Conservation (phyloP, 352 stramenopile species). For the Pythium coloratum region DNA sequence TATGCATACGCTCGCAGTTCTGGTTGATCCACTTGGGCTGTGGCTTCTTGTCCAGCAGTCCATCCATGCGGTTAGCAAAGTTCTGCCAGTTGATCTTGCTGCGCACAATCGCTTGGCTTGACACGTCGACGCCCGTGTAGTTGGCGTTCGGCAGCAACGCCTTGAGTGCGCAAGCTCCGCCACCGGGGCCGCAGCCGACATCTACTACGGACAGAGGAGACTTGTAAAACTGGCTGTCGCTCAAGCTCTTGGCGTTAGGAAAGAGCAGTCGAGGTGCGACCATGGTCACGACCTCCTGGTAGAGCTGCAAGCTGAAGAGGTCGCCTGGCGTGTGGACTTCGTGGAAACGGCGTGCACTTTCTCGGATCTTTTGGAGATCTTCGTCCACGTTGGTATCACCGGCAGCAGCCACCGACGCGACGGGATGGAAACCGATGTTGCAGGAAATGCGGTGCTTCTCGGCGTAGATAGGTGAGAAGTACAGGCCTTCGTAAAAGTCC, state of each 20-base stretch:
- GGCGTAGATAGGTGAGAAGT: constrained; percentile 65
- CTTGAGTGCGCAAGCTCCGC: constrained; percentile 64
- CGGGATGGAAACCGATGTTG: constrained; percentile 63
- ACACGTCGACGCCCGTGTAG: constrained; percentile 57
- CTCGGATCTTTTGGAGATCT: constrained; percentile 16
- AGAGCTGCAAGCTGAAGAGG: constrained; percentile 56
- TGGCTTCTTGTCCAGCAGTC: constrained; percentile 21
- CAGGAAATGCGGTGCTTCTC: constrained; percentile 66
- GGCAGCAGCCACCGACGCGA: constrained; percentile 2
- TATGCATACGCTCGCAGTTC: constrained; percentile 63
- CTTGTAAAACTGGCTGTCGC: constrained; percentile 20
- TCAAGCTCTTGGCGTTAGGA: constrained; percentile 13
- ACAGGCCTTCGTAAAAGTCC: constrained; percentile 79
- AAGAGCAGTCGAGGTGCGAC: constrained; percentile 31
- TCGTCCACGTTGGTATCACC: constrained; percentile 13
- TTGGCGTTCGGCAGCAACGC: constrained; percentile 49
- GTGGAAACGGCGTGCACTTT: constrained; percentile 19
- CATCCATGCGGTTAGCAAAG: constrained; percentile 39
- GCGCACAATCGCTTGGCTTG: constrained; percentile 62
- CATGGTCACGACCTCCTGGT: constrained; percentile 50
- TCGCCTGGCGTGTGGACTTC: constrained; percentile 35
- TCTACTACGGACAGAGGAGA: constrained; percentile 49
- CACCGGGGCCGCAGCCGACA: constrained; percentile 61
- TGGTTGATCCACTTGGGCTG: constrained; percentile 63
- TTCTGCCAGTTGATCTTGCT: constrained; percentile 64